A percentile compares a stretch with the other conserved stretches of the same genome.
phyloP scores from a whole-genome alignment of 495 filamentous ascomycete species.

The Parathielavia appendiculata region DNA sequence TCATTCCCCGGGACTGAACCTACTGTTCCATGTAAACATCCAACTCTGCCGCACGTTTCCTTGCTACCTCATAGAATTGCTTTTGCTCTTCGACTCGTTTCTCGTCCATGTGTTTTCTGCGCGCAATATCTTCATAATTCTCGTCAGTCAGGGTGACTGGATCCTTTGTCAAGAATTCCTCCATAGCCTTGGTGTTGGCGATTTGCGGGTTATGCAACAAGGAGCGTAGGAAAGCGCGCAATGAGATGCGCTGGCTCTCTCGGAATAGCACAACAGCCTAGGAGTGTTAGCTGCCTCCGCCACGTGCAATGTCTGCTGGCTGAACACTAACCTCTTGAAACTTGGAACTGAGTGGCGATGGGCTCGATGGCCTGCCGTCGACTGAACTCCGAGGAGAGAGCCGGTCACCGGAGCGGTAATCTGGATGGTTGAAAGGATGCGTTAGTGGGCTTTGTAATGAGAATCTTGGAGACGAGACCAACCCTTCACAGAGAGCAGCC shows the following conservation, averaged over 20 bases:
- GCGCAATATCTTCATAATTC: constrained; percentile 71
- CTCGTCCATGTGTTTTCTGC: constrained; percentile 78
- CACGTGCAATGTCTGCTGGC: not conserved
- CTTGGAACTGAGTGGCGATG: constrained; percentile 18
- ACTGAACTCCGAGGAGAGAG: constrained; percentile 39
- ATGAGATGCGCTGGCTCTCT: constrained; percentile 85
- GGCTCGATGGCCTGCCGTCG: constrained; percentile 29
- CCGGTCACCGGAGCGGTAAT: constrained; percentile 31
- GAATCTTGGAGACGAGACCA: not conserved
- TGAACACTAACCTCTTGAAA: constrained; percentile 21
- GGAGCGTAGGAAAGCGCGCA: constrained; percentile 81
- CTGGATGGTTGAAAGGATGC: constrained; percentile 11
- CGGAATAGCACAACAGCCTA: constrained; percentile 63
- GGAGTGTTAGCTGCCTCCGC: constrained; percentile 1
- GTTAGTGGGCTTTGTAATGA: not conserved
- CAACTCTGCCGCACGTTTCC: constrained; percentile 81
- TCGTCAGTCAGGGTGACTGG: constrained; percentile 72
- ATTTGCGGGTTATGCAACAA: constrained; percentile 79
- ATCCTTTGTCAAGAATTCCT: constrained; percentile 68
- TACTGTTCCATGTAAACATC: constrained; percentile 98
- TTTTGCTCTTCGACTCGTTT: constrained; percentile 86
- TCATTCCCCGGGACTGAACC: constrained; percentile 26
- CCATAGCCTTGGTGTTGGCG: constrained; percentile 71
- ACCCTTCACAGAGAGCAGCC: constrained; percentile 43
- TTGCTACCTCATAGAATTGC: constrained; percentile 90